These are phyloP conservation scores for Rubia tinctorum DNA, from an alignment of 305 asterid genomes.

Conservation along the genomic window DNA sequence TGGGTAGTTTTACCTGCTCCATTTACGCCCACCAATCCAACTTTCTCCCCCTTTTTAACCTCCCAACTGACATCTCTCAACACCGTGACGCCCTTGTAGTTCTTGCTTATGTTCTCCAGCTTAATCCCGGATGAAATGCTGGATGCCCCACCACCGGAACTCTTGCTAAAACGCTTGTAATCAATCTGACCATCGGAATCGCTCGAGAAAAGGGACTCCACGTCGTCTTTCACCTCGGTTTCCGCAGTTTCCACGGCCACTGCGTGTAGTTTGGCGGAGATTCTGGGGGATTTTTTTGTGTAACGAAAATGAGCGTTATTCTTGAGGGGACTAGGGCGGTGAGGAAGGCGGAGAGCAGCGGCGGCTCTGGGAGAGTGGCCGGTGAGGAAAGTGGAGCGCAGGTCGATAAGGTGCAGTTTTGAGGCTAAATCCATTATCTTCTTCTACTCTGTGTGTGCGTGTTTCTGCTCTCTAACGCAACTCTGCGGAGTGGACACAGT, in stretches of 20 bases:
- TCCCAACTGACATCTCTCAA: conserved; percentile 88
- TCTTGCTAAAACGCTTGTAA: conserved; percentile 41
- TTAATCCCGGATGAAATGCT: conserved; percentile 87
- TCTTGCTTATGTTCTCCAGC: conserved; percentile 78
- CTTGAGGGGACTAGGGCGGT: conserved; percentile 41
- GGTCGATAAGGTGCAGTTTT: conserved; percentile 60
- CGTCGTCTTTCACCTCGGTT: conserved; percentile 54
- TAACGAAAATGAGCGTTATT: conserved; percentile 19
- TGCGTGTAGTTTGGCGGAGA: conserved; percentile 51
- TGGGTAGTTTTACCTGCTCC: conserved; percentile 99
- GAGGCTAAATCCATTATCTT: conserved; percentile 64
- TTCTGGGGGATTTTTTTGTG: conserved; percentile 16
- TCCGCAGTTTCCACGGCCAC: conserved; percentile 58
- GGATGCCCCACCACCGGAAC: conserved; percentile 65
- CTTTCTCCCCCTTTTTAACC: conserved; percentile 92
- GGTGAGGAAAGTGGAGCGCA: conserved; percentile 64
- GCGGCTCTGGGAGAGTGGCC: conserved; percentile 36
- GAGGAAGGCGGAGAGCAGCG: conserved; percentile 14
- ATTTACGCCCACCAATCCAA: conserved; percentile 92
- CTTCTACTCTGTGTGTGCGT: neutral
- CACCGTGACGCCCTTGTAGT: conserved; percentile 77
- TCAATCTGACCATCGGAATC: conserved; percentile 31
- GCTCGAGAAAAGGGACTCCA: conserved; percentile 67
- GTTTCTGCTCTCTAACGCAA: neutral
- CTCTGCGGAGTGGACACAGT: neutral